Conservation (phyloP, 805 yeast species). For the Ogataea nonfermentans region DNA sequence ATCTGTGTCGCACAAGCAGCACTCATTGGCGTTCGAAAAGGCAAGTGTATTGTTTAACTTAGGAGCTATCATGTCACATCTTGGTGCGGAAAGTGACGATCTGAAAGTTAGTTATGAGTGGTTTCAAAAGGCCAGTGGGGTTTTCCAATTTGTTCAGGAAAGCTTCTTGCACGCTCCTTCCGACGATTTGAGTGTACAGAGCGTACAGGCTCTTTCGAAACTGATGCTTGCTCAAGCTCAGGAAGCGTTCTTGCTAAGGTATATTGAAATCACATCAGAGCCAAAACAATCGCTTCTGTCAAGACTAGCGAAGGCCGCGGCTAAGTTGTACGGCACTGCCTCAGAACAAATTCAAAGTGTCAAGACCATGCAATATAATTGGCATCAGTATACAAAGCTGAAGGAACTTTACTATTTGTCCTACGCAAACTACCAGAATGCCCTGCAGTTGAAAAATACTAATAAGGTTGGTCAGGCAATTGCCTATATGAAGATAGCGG, state of each 20-base stretch:
- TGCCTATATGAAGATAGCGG: slow-evolving; percentile 42
- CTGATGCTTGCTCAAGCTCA: slow-evolving; percentile 86
- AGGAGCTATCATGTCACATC: slow-evolving; percentile 58
- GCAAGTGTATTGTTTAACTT: slow-evolving; percentile 80
- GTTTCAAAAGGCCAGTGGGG: slow-evolving; percentile 77
- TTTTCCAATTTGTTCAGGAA: slow-evolving; percentile 67
- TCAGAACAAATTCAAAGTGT: slow-evolving; percentile 41
- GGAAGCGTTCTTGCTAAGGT: slow-evolving; percentile 71
- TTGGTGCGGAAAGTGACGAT: slow-evolving; percentile 44
- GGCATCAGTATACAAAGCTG: slow-evolving; percentile 51
- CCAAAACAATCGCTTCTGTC: slow-evolving; percentile 70
- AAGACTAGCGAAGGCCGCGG: slow-evolving; percentile 65
- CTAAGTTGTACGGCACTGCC: slow-evolving; percentile 54
- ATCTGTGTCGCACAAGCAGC: slow-evolving; percentile 55
- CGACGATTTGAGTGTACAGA: slow-evolving; percentile 66
- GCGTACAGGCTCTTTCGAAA: slow-evolving; percentile 59
- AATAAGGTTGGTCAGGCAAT: slow-evolving; percentile 75
- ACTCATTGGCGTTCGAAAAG: slow-evolving; percentile 84
- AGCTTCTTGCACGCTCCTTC: slow-evolving; percentile 90
- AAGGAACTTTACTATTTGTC: slow-evolving; percentile 58
- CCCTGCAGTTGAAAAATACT: slow-evolving; percentile 49
- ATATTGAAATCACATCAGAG: slow-evolving; percentile 43
- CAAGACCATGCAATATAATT: slow-evolving; percentile 34
- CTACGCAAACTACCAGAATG: slow-evolving; percentile 59
- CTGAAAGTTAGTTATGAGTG: slow-evolving; percentile 57